Percentiles rank a stretch among this genome's conserved stretches.
These are phyloP conservation scores for Mortierella sp. DNA, from an alignment of 371 early-diverging fungal genomes.

Conservation along the genomic window DNA sequence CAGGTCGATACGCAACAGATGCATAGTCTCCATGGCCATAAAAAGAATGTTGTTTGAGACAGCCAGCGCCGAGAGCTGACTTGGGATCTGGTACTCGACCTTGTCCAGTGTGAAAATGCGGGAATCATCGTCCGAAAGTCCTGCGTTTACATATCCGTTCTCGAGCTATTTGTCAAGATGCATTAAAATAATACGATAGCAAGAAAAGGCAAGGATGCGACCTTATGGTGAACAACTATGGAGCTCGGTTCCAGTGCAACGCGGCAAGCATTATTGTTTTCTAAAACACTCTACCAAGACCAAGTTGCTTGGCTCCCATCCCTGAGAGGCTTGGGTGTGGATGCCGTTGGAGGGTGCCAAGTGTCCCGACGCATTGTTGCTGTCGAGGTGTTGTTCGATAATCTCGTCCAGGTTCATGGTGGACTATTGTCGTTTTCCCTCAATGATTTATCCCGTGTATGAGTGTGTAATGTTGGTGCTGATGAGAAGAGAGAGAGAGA, in stretches of 20 bases:
- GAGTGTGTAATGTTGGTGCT: slow-evolving; percentile 7
- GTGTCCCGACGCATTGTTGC: slow-evolving; percentile 26
- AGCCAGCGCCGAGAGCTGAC: slow-evolving; percentile 72
- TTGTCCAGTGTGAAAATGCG: slow-evolving; percentile 83
- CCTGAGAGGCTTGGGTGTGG: slow-evolving; percentile 52
- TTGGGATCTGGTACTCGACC: slow-evolving; percentile 87
- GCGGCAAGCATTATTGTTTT: background rate
- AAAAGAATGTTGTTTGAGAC: slow-evolving; percentile 87
- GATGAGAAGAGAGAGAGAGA: background rate
- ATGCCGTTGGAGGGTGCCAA: slow-evolving; percentile 24
- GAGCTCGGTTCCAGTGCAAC: background rate
- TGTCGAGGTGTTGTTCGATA: slow-evolving; percentile 52
- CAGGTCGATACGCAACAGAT: slow-evolving; percentile 83
- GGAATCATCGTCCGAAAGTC: slow-evolving; percentile 63
- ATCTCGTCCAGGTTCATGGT: slow-evolving; percentile 57
- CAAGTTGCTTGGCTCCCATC: slow-evolving; percentile 56
- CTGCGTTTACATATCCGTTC: slow-evolving; percentile 67
- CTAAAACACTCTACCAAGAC: slow-evolving; percentile 35
- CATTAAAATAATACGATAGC: background rate
- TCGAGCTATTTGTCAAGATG: slow-evolving; percentile 58
- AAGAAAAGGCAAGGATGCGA: background rate
- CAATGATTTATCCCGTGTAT: background rate
- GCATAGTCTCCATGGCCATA: slow-evolving; percentile 75
- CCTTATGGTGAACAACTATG: background rate
- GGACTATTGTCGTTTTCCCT: background rate